A percentile compares a stretch with the other conserved stretches of the same genome.
These are phyloP conservation scores for Emiliania huxleyi DNA, from an alignment of 78 protist species.

Conservation along the genomic window DNA sequence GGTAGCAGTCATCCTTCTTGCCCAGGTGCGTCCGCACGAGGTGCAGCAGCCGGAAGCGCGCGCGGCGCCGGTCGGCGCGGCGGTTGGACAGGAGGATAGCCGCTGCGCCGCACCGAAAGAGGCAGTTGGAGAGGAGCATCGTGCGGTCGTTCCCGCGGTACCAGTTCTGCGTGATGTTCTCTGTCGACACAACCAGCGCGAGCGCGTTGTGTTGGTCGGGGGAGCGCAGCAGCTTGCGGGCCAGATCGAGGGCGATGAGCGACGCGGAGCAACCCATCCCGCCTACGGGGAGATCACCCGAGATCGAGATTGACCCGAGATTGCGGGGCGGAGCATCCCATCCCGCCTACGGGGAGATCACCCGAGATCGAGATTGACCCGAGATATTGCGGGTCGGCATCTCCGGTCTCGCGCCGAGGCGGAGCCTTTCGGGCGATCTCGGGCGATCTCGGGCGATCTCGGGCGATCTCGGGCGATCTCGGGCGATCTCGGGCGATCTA, in stretches of 20 bases:
- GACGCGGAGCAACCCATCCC: constrained; percentile 69
- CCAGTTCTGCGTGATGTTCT: constrained; percentile 87
- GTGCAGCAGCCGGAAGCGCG: constrained; percentile 50
- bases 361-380: too few relatives aligned
- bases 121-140: constrained; percentile 74
- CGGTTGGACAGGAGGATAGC: constrained; percentile 78
- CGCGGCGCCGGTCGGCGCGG: constrained; percentile 53
- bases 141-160: constrained; percentile 66
- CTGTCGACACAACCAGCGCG: constrained; percentile 74
- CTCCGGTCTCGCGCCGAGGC: too few relatives aligned
- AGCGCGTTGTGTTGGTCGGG: constrained; percentile 50
- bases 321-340: too few relatives aligned
- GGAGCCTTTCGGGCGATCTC: too few relatives aligned
- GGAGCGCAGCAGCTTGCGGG: constrained; percentile 68
- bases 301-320: too few relatives aligned
- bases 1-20: constrained; percentile 59
- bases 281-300: too few relatives aligned
- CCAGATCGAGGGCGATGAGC: constrained; percentile 75
- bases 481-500: too few relatives aligned
- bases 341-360: too few relatives aligned
- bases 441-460: too few relatives aligned
- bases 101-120: constrained; percentile 89
- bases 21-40: constrained; percentile 35
- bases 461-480: too few relatives aligned
- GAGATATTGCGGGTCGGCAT: too few relatives aligned